Percentiles rank a stretch among this genome's conserved stretches.
Evolutionary conservation across 257 asterid species (phyloP).

Genomic region (Nicotiana obtusifolia): DNA sequence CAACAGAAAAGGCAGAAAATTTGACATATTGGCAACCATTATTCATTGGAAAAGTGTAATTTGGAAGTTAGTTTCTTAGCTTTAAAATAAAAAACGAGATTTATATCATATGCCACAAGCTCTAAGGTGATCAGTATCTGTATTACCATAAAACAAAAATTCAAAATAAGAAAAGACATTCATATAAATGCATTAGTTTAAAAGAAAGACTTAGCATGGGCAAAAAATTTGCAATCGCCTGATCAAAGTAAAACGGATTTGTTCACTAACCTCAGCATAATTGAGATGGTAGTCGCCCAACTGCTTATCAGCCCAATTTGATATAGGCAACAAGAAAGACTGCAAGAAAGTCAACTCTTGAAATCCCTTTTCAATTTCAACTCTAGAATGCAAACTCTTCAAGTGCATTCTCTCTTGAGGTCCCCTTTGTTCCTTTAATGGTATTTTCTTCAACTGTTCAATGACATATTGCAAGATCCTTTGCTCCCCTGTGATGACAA

Average conservation of each 20-base stretch:
- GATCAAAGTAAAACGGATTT: neutral
- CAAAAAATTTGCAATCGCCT: neutral
- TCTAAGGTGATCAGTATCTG: neutral
- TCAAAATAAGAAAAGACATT: neutral
- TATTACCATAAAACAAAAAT: neutral
- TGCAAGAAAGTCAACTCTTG: slow-evolving; percentile 79
- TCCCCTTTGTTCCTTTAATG: slow-evolving; percentile 93
- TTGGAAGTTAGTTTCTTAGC: neutral
- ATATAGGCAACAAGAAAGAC: slow-evolving; percentile 76
- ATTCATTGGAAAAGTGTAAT: neutral
- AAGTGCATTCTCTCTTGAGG: slow-evolving; percentile 87
- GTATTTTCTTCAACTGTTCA: slow-evolving; percentile 80
- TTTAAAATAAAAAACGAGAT: neutral
- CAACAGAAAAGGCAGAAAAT: neutral
- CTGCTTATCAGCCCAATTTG: slow-evolving; percentile 88
- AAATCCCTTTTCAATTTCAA: slow-evolving; percentile 60
- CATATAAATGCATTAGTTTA: neutral
- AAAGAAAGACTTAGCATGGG: neutral
- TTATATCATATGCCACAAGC: neutral
- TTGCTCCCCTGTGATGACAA: slow-evolving; percentile 84
- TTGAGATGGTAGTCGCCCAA: slow-evolving; percentile 80
- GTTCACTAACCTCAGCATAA: slow-evolving; percentile 64
- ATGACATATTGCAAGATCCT: slow-evolving; percentile 74
- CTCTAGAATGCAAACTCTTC: slow-evolving; percentile 76
- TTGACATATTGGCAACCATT: neutral